Conservation (phyloP, 192 early-diverging fungal species). For the Rhizoclosmatium sp. region DNA sequence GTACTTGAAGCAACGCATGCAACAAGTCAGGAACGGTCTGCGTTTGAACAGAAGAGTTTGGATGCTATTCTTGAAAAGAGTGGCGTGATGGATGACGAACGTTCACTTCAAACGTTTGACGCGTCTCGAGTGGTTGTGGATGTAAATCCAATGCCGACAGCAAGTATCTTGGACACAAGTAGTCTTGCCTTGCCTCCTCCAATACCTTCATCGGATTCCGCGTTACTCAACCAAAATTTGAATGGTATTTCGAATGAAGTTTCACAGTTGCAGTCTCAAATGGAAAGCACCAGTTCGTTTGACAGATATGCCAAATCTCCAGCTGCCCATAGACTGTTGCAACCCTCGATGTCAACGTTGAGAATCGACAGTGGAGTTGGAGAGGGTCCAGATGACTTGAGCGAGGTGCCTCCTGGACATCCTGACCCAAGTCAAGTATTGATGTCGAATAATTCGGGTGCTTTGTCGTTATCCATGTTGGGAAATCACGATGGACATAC, state of each 20-base stretch:
- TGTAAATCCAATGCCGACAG: too few species aligned
- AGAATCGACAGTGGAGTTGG: slow-evolving; percentile 17
- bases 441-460: background rate
- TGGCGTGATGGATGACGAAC: too few species aligned
- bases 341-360: background rate
- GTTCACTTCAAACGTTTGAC: too few species aligned
- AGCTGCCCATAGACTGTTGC: background rate
- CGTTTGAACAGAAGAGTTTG: too few species aligned
- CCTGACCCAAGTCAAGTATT: slow-evolving; percentile 4
- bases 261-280: background rate
- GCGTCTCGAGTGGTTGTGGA: too few species aligned
- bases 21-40: too few species aligned
- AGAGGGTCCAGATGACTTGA: slow-evolving; percentile 20
- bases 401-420: slow-evolving; percentile 19
- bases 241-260: background rate
- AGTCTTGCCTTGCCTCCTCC: background rate
- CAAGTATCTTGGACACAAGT: too few species aligned
- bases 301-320: background rate
- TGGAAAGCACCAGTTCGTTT: background rate
- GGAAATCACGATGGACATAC: background rate
- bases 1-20: too few species aligned
- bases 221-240: background rate
- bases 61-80: too few species aligned
- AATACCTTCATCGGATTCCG: background rate
- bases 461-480: background rate